Conservation (phyloP, 164 flowering plant species). For the Santalum album region DNA sequence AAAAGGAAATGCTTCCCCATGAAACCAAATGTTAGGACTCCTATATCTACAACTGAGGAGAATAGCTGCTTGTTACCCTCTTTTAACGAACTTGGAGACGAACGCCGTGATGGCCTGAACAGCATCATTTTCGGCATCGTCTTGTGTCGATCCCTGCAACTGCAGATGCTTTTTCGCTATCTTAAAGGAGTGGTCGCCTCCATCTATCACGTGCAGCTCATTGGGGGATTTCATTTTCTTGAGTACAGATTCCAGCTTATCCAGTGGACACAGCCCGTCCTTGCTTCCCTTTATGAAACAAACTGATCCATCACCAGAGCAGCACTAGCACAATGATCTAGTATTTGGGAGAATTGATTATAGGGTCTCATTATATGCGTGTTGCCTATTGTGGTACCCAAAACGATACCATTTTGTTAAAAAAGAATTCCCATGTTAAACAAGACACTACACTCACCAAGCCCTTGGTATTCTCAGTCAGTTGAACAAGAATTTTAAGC, state of each 20-base stretch:
- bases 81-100: constrained; percentile 14
- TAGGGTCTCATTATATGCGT: too few relatives aligned
- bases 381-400: too few relatives aligned
- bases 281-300: constrained; percentile 61
- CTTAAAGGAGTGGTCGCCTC: constrained; percentile 92
- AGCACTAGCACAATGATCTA: too few relatives aligned
- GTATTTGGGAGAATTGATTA: too few relatives aligned
- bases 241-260: constrained; percentile 46
- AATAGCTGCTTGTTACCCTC: not conserved
- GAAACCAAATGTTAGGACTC: not conserved
- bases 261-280: constrained; percentile 77
- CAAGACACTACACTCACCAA: too few relatives aligned
- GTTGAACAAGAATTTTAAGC: too few relatives aligned
- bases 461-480: too few relatives aligned
- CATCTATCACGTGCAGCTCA: constrained; percentile 63
- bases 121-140: constrained; percentile 59
- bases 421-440: too few relatives aligned
- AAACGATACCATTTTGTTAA: too few relatives aligned
- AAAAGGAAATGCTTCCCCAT: too few relatives aligned
- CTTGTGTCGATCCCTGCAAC: constrained; percentile 42
- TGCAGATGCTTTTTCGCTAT: constrained; percentile 59
- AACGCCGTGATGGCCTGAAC: constrained; percentile 48
- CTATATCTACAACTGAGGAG: not conserved
- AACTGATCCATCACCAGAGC: too few relatives aligned
- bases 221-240: constrained; percentile 48